phyloP scores from a whole-genome alignment of 441 rosid species.

The Corymbia citriodora region DNA sequence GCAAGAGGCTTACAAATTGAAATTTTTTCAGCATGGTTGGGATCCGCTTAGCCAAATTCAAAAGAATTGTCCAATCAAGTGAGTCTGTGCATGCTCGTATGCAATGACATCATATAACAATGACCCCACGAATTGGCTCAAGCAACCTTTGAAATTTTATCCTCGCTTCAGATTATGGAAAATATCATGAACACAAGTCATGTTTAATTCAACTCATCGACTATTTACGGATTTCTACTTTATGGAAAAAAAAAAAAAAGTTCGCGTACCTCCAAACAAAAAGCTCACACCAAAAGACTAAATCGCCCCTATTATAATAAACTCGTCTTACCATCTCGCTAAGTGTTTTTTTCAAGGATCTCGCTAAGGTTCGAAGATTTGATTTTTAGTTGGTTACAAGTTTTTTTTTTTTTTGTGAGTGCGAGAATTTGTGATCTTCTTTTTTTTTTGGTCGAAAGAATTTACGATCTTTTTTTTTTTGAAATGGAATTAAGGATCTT shows the following conservation, averaged over 20 bases:
- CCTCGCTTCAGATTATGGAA: neutral
- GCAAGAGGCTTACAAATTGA: neutral
- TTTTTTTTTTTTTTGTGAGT: neutral
- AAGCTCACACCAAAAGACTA: neutral
- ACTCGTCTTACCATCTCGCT: neutral
- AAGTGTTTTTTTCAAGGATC: neutral
- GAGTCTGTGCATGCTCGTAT: too few species aligned
- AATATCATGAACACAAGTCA: fast-evolving
- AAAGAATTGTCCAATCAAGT: fast-evolving
- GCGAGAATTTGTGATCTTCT: neutral
- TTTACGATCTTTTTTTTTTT: neutral
- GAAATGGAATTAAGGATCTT: neutral
- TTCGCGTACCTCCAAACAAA: neutral
- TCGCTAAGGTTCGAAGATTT: neutral
- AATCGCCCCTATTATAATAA: neutral
- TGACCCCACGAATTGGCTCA: neutral
- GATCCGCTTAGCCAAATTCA: neutral
- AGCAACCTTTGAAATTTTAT: neutral
- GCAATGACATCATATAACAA: neutral
- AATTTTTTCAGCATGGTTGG: fast-evolving
- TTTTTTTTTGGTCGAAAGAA: neutral
- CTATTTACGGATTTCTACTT: neutral
- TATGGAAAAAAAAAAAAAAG: neutral
- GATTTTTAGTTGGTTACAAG: neutral
- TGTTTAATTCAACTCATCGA: neutral